phyloP scores from a whole-genome alignment of 2,329 filamentous ascomycete species.

The Aspergillus floridensis region DNA sequence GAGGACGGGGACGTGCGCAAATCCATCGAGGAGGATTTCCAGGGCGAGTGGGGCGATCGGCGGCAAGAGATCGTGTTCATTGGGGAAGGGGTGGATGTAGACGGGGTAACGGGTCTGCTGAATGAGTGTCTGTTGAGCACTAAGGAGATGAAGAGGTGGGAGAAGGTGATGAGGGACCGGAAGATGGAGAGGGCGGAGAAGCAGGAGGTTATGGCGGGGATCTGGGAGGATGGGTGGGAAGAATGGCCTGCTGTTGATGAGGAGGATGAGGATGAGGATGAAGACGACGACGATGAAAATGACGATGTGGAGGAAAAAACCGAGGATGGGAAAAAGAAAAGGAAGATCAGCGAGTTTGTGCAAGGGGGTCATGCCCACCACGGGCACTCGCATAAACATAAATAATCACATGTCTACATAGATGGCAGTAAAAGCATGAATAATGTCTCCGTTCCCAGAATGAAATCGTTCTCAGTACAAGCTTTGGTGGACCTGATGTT shows the following conservation, averaged over 20 bases:
- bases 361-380: slow-evolving; percentile 16
- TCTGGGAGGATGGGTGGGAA: slow-evolving; percentile 61
- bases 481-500: too few relatives aligned
- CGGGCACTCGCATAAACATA: slow-evolving; percentile 17
- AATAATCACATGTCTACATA: too few relatives aligned
- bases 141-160: slow-evolving; percentile 56
- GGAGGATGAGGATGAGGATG: slow-evolving; percentile 21
- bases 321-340: slow-evolving; percentile 18
- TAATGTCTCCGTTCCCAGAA: not conserved
- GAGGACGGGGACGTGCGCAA: slow-evolving; percentile 49
- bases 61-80: slow-evolving; percentile 73
- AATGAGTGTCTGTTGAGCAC: slow-evolving; percentile 63
- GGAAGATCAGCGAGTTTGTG: slow-evolving; percentile 27
- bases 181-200: slow-evolving; percentile 40
- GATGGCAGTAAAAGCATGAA: not conserved
- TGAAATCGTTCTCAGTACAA: too few relatives aligned
- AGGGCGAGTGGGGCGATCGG: slow-evolving; percentile 62
- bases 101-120: slow-evolving; percentile 52
- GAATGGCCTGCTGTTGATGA: slow-evolving; percentile 47
- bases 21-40: slow-evolving; percentile 52
- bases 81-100: slow-evolving; percentile 60
- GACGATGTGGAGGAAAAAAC: slow-evolving; percentile 20
- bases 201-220: slow-evolving; percentile 46
- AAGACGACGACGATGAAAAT: not conserved
- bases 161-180: slow-evolving; percentile 51